Percentiles rank a stretch among this genome's conserved stretches.
phyloP scores from a whole-genome alignment of 768 basidiomycete species.

The Tulasnella sp. region DNA sequence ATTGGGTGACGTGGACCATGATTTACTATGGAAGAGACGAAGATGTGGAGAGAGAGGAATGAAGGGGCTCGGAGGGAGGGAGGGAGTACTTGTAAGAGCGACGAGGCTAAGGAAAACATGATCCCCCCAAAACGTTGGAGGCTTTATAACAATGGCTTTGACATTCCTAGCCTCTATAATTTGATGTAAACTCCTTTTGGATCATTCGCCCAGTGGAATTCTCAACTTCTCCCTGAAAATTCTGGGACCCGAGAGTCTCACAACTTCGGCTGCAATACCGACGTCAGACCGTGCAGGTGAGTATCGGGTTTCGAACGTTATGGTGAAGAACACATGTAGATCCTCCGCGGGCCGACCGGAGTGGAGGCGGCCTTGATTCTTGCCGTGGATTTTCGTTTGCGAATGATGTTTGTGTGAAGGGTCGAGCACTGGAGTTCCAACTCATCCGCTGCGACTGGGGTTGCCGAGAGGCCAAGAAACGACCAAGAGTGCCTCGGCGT shows the following conservation, averaged over 20 bases:
- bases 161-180: not conserved
- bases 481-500: no score
- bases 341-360: not conserved
- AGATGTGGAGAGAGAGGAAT: not conserved
- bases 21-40: not conserved
- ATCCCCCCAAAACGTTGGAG: not conserved
- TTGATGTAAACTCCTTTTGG: no score
- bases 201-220: not conserved
- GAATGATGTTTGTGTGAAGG: not conserved
- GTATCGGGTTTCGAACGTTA: not conserved
- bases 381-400: not conserved
- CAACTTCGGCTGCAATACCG: not conserved
- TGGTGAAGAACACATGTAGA: not conserved
- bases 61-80: not conserved
- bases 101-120: not conserved
- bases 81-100: not conserved
- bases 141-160: not conserved
- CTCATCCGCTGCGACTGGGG: not conserved
- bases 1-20: not conserved
- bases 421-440: no score
- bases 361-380: not conserved
- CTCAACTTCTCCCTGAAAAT: not conserved
- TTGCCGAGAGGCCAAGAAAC: not conserved
- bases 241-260: not conserved
- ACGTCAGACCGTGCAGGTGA: conserved; percentile 4